phyloP scores from a whole-genome alignment of 257 asterid genomes.

The Ehretia macrophylla region DNA sequence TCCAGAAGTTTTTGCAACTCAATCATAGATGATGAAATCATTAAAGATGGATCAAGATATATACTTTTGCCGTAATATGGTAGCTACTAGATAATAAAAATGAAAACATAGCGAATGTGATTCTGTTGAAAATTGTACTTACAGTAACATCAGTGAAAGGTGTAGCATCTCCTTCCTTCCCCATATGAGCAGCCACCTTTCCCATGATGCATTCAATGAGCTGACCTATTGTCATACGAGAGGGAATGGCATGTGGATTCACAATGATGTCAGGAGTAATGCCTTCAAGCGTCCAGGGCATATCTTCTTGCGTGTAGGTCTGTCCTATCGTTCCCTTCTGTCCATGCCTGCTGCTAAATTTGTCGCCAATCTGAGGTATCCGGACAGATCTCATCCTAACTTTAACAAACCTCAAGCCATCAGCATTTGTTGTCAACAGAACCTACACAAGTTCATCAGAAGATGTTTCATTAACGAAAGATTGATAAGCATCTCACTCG shows the following conservation, averaged over 20 bases:
- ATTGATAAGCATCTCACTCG: not conserved
- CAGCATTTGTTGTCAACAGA: slow-evolving; percentile 11
- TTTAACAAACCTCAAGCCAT: slow-evolving; percentile 15
- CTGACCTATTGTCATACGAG: slow-evolving; percentile 36
- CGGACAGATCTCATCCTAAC: slow-evolving; percentile 19
- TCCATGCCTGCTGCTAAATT: slow-evolving; percentile 30
- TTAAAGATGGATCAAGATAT: too few species aligned
- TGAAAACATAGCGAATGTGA: too few species aligned
- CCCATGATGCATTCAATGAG: slow-evolving; percentile 29
- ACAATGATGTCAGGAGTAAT: slow-evolving; percentile 25
- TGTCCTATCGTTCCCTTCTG: slow-evolving; percentile 27
- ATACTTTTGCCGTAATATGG: too few species aligned
- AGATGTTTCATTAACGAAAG: not conserved
- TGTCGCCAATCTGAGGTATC: slow-evolving; percentile 25
- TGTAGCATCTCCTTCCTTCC: slow-evolving; percentile 30
- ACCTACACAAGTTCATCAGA: not conserved
- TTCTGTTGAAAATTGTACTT: not conserved
- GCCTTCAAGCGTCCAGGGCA: slow-evolving; percentile 32
- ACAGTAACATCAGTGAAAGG: slow-evolving; percentile 31
- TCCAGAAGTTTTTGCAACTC: too few species aligned
- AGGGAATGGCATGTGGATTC: slow-evolving; percentile 33
- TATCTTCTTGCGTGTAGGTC: slow-evolving; percentile 29
- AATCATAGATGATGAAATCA: too few species aligned
- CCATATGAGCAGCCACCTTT: slow-evolving; percentile 31
- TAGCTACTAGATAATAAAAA: too few species aligned